Conservation (phyloP, 2,329 filamentous ascomycete species). For the Xylaria sp. region DNA sequence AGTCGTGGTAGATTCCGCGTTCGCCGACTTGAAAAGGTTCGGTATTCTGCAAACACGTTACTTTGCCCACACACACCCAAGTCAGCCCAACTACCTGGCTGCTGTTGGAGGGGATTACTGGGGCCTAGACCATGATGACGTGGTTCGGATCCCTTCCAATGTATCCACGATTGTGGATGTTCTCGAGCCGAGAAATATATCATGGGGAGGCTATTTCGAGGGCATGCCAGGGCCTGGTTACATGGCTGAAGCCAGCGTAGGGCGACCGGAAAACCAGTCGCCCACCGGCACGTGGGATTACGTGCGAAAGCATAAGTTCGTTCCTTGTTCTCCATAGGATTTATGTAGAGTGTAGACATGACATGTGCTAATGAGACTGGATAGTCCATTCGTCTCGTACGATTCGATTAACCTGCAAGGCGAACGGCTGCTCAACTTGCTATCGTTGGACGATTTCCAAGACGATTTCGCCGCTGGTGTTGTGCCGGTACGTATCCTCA, state of each 20-base stretch:
- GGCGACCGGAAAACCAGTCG: slow-evolving; percentile 27
- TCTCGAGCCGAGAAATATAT: slow-evolving; percentile 47
- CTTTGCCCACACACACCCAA: slow-evolving; percentile 52
- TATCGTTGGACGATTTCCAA: slow-evolving; percentile 67
- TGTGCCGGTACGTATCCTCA: slow-evolving; percentile 50
- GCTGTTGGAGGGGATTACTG: slow-evolving; percentile 55
- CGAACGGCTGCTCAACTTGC: slow-evolving; percentile 61
- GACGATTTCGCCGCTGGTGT: slow-evolving; percentile 59
- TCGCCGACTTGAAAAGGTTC: slow-evolving; percentile 48
- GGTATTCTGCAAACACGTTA: slow-evolving; percentile 53
- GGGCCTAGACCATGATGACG: slow-evolving; percentile 53
- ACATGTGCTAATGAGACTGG: not conserved
- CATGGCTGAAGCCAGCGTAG: slow-evolving; percentile 49
- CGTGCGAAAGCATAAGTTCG: slow-evolving; percentile 50
- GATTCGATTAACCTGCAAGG: slow-evolving; percentile 49
- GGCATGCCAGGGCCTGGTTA: slow-evolving; percentile 53
- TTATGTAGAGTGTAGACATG: not conserved
- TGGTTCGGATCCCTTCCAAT: slow-evolving; percentile 50
- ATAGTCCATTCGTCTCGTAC: slow-evolving; percentile 49
- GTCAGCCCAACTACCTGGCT: slow-evolving; percentile 55
- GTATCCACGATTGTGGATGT: slow-evolving; percentile 54
- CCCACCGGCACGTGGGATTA: slow-evolving; percentile 43
- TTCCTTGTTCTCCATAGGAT: not conserved
- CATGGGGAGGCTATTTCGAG: slow-evolving; percentile 55
- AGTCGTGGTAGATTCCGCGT: slow-evolving; percentile 47